phyloP scores from a whole-genome alignment of 2,329 filamentous ascomycete genomes.

The Basipetospora chlamydospora region DNA sequence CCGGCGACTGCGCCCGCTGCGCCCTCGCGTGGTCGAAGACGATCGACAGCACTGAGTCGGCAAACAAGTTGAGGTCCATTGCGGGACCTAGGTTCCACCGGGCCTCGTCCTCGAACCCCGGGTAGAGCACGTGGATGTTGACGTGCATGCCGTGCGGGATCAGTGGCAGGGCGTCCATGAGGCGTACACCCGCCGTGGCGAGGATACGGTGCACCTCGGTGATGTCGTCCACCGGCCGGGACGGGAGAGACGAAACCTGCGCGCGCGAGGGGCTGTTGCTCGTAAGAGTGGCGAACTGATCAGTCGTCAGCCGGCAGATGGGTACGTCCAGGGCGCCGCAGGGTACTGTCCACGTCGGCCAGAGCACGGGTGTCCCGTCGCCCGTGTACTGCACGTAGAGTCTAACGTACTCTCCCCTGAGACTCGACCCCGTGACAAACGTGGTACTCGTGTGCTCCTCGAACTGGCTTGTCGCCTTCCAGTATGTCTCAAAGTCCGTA shows the following conservation, averaged over 20 bases:
- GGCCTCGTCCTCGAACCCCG: slow-evolving; percentile 59
- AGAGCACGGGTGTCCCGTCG: slow-evolving; percentile 75
- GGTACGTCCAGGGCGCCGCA: slow-evolving; percentile 69
- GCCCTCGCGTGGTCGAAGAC: slow-evolving; percentile 83
- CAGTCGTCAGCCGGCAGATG: slow-evolving; percentile 61
- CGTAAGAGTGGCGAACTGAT: slow-evolving; percentile 50
- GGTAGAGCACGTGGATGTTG: slow-evolving; percentile 86
- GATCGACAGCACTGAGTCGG: slow-evolving; percentile 66
- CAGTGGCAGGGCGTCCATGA: slow-evolving; percentile 60
- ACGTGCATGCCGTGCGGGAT: slow-evolving; percentile 72
- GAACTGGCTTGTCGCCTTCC: slow-evolving; percentile 93
- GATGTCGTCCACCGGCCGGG: slow-evolving; percentile 37
- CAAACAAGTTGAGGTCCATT: slow-evolving; percentile 72
- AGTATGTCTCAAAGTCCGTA: slow-evolving; percentile 96
- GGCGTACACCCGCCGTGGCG: slow-evolving; percentile 61
- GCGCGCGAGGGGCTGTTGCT: slow-evolving; percentile 24
- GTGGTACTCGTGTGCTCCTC: slow-evolving; percentile 67
- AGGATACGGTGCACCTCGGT: slow-evolving; percentile 57
- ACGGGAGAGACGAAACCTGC: slow-evolving; percentile 27
- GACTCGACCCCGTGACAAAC: slow-evolving; percentile 83
- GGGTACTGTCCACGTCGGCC: slow-evolving; percentile 68
- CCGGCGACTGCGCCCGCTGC: slow-evolving; percentile 48
- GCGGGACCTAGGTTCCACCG: slow-evolving; percentile 56
- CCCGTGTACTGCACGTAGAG: slow-evolving; percentile 84
- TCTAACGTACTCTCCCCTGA: slow-evolving; percentile 89